phyloP scores from a whole-genome alignment of 306 rosid species.

The Arachis stenosperma region DNA sequence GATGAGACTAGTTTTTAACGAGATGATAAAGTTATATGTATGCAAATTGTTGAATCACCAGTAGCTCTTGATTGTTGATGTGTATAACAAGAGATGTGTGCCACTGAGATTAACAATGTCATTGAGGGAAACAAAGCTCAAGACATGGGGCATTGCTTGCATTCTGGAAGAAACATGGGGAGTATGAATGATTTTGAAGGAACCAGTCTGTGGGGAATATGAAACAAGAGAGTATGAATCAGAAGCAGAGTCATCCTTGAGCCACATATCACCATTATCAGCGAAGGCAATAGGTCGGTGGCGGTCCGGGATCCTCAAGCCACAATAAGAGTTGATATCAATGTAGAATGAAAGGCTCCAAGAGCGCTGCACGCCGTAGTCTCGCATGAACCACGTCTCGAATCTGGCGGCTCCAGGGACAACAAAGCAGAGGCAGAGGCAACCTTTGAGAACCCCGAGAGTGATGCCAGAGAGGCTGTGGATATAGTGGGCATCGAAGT shows the following conservation, averaged over 20 bases:
- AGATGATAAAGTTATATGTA: too few species aligned
- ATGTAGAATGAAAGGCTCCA: constrained; percentile 34
- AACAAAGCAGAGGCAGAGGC: constrained; percentile 41
- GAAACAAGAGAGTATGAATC: constrained; percentile 32
- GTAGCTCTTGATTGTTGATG: not conserved
- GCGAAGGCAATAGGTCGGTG: constrained; percentile 43
- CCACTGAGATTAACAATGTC: not conserved
- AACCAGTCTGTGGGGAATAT: constrained; percentile 25
- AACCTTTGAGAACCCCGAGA: constrained; percentile 37
- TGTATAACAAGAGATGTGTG: constrained; percentile 2
- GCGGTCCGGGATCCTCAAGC: constrained; percentile 26
- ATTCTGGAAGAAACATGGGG: constrained; percentile 8
- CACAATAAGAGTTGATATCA: constrained; percentile 32
- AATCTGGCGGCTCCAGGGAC: not conserved
- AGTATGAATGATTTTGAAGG: constrained; percentile 21
- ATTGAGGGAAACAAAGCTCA: constrained; percentile 34
- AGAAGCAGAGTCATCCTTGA: constrained; percentile 30
- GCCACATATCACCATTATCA: constrained; percentile 44
- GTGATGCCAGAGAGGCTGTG: not conserved
- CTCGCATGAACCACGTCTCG: constrained; percentile 40
- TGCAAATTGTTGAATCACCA: constrained; percentile 10
- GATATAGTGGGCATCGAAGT: constrained; percentile 12
- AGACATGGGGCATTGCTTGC: constrained; percentile 39
- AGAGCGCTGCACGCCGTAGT: constrained; percentile 25
- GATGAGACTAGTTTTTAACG: too few species aligned